A percentile compares a stretch with the other conserved stretches of the same genome.
Evolutionary conservation across 2,329 filamentous ascomycete species (phyloP).

Genomic region (Fusarium sterilihyphosum): DNA sequence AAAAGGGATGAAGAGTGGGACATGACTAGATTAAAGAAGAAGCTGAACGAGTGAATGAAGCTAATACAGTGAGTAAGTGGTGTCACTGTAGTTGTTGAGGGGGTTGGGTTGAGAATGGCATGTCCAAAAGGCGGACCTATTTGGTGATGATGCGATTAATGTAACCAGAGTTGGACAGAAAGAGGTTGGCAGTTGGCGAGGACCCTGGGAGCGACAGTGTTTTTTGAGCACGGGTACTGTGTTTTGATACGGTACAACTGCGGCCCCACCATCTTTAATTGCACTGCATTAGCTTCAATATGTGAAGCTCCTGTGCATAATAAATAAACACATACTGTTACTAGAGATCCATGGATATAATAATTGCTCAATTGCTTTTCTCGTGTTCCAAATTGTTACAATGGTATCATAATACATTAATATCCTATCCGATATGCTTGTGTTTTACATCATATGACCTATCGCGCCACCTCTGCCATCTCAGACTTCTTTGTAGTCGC

Average conservation of each 20-base stretch:
- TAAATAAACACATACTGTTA: too few relatives aligned
- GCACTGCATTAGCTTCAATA: background rate
- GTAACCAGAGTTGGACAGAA: conserved; percentile 15
- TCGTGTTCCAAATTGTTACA: conserved; percentile 25
- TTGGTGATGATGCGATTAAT: conserved; percentile 25
- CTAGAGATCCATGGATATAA: background rate
- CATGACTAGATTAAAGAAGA: conserved; percentile 44
- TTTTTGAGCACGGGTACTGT: background rate
- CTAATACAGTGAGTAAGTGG: conserved; percentile 12
- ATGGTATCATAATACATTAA: conserved; percentile 45
- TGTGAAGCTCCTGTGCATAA: background rate
- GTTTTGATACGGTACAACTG: background rate
- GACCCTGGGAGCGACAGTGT: conserved; percentile 15
- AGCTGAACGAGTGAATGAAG: conserved; percentile 31
- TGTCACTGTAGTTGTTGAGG: conserved; percentile 29
- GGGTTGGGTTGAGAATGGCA: conserved; percentile 36
- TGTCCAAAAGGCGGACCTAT: conserved; percentile 32
- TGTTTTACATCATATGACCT: background rate
- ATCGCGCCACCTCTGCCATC: conserved; percentile 45
- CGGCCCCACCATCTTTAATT: conserved; percentile 23
- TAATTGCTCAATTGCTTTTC: background rate
- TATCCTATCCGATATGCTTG: conserved; percentile 28
- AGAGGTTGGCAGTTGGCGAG: conserved; percentile 29
- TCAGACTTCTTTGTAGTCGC: conserved; percentile 46
- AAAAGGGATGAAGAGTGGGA: conserved; percentile 20